phyloP scores from a whole-genome alignment of 495 filamentous ascomycete species.

The Hypomontagnella submonticulosa region DNA sequence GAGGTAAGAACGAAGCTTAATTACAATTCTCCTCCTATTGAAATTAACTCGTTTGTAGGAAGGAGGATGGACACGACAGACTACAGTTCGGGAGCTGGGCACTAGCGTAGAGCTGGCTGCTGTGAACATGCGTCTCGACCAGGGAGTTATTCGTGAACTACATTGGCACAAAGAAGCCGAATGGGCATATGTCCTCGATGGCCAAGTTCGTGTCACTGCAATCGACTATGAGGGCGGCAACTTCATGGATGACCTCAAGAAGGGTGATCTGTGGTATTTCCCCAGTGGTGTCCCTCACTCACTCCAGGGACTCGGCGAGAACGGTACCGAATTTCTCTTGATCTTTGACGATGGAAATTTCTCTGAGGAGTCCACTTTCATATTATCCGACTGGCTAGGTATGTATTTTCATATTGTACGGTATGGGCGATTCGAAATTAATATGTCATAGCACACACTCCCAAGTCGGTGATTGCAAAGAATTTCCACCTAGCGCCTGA shows the following conservation, averaged over 20 bases:
- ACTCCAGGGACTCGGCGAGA: conserved; percentile 70
- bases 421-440: conserved; percentile 13
- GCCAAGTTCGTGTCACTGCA: conserved; percentile 69
- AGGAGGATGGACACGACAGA: conserved; percentile 75
- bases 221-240: conserved; percentile 74
- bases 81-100: conserved; percentile 68
- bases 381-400: conserved; percentile 75
- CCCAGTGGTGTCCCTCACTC: conserved; percentile 77
- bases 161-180: conserved; percentile 81
- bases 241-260: conserved; percentile 75
- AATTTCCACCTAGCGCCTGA: conserved; percentile 72
- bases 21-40: neutral
- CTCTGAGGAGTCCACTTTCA: conserved; percentile 76
- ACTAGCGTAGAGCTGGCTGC: conserved; percentile 70
- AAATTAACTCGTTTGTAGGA: conserved; percentile 55
- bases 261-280: conserved; percentile 80
- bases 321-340: conserved; percentile 77
- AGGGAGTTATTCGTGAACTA: conserved; percentile 75
- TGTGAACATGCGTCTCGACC: conserved; percentile 74
- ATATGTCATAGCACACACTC: conserved; percentile 61
- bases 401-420: conserved; percentile 20
- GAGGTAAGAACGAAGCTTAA: conserved; percentile 57
- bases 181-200: conserved; percentile 74
- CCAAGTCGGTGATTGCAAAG: conserved; percentile 69
- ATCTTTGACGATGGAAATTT: conserved; percentile 76